These are phyloP conservation scores for Wickerhamomyces sp. DNA, from an alignment of 1,139 yeast genomes.

Conservation along the genomic window DNA sequence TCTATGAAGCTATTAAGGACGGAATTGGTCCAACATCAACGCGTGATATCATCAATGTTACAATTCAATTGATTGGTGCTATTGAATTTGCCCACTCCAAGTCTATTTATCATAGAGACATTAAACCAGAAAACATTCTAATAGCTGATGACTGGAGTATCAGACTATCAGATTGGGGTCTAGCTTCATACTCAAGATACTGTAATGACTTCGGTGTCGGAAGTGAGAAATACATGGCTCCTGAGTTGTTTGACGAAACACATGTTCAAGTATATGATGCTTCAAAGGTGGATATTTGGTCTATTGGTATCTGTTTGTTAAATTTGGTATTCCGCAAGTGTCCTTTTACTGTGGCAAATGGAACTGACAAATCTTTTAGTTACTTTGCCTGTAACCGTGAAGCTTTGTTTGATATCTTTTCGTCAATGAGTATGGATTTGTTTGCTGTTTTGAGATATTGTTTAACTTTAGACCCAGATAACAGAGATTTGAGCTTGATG, in stretches of 20 bases:
- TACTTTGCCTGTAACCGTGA: slow-evolving; percentile 88
- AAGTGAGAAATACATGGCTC: slow-evolving; percentile 95
- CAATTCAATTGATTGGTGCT: slow-evolving; percentile 73
- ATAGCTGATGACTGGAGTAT: slow-evolving; percentile 76
- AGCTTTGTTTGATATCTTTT: slow-evolving; percentile 86
- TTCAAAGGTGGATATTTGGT: slow-evolving; percentile 88
- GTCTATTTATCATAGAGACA: slow-evolving; percentile 80
- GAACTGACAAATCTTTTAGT: slow-evolving; percentile 78
- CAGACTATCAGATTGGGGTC: slow-evolving; percentile 88
- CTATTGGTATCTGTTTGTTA: slow-evolving; percentile 80
- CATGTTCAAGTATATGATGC: slow-evolving; percentile 70
- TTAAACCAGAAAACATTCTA: slow-evolving; percentile 85
- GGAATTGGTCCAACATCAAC: slow-evolving; percentile 79
- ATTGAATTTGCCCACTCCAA: slow-evolving; percentile 70
- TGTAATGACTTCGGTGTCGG: slow-evolving; percentile 89
- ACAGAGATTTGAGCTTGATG: slow-evolving; percentile 64
- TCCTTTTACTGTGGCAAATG: slow-evolving; percentile 83
- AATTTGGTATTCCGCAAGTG: slow-evolving; percentile 87
- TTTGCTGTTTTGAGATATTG: slow-evolving; percentile 77
- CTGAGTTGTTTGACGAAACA: slow-evolving; percentile 67
- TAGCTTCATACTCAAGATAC: slow-evolving; percentile 63
- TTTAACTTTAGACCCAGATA: slow-evolving; percentile 81
- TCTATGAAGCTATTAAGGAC: slow-evolving; percentile 86
- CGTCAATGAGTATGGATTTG: slow-evolving; percentile 82
- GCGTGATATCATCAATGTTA: slow-evolving; percentile 68